Evolutionary conservation across 2,329 filamentous ascomycete species (phyloP).

Genomic region (Plectosphaerella sp.): DNA sequence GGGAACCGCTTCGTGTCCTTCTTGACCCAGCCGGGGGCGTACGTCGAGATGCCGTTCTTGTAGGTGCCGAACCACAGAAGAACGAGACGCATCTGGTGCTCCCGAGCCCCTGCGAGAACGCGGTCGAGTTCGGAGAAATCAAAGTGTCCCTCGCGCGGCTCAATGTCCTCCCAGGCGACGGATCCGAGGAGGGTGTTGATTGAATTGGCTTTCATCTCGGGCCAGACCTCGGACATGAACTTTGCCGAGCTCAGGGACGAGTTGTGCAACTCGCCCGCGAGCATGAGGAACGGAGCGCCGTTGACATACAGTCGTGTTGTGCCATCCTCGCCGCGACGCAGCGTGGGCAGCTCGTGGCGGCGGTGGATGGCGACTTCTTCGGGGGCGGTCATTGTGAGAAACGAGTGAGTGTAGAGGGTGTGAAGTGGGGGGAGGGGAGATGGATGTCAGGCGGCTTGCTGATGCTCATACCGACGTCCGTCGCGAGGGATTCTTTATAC

Average conservation of each 20-base stretch:
- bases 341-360: constrained; percentile 8
- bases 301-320: constrained; percentile 29
- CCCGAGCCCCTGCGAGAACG: constrained; percentile 23
- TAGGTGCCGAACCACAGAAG: constrained; percentile 33
- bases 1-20: constrained; percentile 28
- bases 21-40: constrained; percentile 28
- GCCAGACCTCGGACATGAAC: constrained; percentile 26
- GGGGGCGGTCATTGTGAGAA: constrained; percentile 6
- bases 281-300: constrained; percentile 30
- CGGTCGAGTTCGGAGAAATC: constrained; percentile 27
- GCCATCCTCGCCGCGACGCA: constrained; percentile 16
- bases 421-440: not conserved
- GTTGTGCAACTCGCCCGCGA: constrained; percentile 29
- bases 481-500: too few species aligned
- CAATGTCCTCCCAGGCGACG: constrained; percentile 31
- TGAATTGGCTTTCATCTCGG: constrained; percentile 23
- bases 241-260: constrained; percentile 26
- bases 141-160: constrained; percentile 28
- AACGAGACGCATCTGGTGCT: constrained; percentile 27
- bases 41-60: constrained; percentile 33
- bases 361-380: constrained; percentile 1
- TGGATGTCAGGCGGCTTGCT: too few species aligned
- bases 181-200: constrained; percentile 31
- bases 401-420: not conserved
- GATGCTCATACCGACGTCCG: too few species aligned